A percentile compares a stretch with the other conserved stretches of the same genome.
phyloP scores from a whole-genome alignment of 306 rosid species.

The Psophocarpus tetragonolobus region DNA sequence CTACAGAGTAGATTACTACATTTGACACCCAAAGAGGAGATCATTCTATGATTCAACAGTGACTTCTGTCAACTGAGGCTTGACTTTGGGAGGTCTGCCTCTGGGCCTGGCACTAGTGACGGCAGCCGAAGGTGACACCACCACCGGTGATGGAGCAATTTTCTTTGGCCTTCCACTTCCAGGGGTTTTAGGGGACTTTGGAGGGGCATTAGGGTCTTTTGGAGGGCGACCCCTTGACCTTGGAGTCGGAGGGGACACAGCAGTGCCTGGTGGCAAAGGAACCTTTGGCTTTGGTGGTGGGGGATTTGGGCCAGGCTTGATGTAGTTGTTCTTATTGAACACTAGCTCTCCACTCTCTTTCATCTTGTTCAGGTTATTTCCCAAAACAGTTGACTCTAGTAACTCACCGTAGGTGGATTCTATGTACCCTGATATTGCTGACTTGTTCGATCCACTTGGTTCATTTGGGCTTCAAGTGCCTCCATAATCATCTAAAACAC shows the following conservation, averaged over 20 bases:
- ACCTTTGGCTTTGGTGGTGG: slow-evolving; percentile 77
- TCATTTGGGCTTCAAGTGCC: slow-evolving; percentile 64
- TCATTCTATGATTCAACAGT: slow-evolving; percentile 57
- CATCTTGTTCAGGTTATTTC: slow-evolving; percentile 55
- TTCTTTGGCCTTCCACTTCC: slow-evolving; percentile 75
- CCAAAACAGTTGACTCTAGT: slow-evolving; percentile 51
- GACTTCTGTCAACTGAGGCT: slow-evolving; percentile 61
- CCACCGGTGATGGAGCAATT: slow-evolving; percentile 36
- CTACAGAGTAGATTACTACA: slow-evolving; percentile 5
- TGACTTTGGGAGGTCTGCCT: slow-evolving; percentile 90
- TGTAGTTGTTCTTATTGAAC: slow-evolving; percentile 71
- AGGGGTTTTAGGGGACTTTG: slow-evolving; percentile 46
- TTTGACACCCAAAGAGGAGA: neutral
- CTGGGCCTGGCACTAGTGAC: slow-evolving; percentile 48
- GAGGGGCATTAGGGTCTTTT: slow-evolving; percentile 68
- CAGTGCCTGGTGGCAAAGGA: slow-evolving; percentile 20
- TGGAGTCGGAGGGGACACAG: slow-evolving; percentile 30
- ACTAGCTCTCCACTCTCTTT: slow-evolving; percentile 70
- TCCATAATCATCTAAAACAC: slow-evolving; percentile 64
- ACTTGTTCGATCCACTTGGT: slow-evolving; percentile 62
- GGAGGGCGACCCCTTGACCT: slow-evolving; percentile 82
- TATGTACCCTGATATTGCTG: slow-evolving; percentile 66
- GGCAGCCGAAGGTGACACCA: neutral
- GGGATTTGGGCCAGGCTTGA: slow-evolving; percentile 60
- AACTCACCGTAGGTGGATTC: slow-evolving; percentile 72